Evolutionary conservation across 306 rosid genomes (phyloP), one percentile per base, ranked within the genome.

Genomic region (Glycine tomentella): DNA sequence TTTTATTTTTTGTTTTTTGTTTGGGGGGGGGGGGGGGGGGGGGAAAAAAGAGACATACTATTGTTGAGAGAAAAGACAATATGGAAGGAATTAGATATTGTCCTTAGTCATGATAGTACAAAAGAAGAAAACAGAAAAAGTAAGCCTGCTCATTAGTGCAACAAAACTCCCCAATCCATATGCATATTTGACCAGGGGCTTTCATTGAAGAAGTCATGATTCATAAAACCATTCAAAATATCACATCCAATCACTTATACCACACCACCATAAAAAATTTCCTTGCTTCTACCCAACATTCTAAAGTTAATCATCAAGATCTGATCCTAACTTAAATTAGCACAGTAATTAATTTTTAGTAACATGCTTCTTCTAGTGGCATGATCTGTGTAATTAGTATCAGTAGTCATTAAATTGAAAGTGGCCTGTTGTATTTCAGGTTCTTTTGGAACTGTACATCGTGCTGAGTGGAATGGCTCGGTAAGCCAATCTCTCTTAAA

Each of bases 401-500:
- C 53, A 36, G 31, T 12, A 58, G 48, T 64, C 44, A 46, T 75
- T 72, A 38, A 67, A 69, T 86, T 67, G 80, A 52, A 75, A 56
- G 71, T 68, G 53, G 9, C 53, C 56, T 69, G 75, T 46, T 89
- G 34, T 85, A 70, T 85, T 90, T 81, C 93, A 93, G 99, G 97
- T 88, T 93, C 98, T 66, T 96, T 96, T 81, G 99, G 98, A 82
- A 96, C 95, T 80, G 99, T 96, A 52, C 98, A 92, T 87, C 97
- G 91, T n/a, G 99, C 98, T 58, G 99, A 96, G 85, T 96, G 99
- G 99, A 82, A 90, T 90, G 98, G 95, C 83, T 96, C 99, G 77
- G 99, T 96, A 92, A 90, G 97, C 72, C 67, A 76, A 69, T 67
- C 9, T 74, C 67, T 46, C 16, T 31, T 6, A 73, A 40, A 74